A percentile compares a stretch with the other conserved stretches of the same genome.
phyloP scores from a whole-genome alignment of 192 early-diverging fungal species.

The Diversispora epigaea region DNA sequence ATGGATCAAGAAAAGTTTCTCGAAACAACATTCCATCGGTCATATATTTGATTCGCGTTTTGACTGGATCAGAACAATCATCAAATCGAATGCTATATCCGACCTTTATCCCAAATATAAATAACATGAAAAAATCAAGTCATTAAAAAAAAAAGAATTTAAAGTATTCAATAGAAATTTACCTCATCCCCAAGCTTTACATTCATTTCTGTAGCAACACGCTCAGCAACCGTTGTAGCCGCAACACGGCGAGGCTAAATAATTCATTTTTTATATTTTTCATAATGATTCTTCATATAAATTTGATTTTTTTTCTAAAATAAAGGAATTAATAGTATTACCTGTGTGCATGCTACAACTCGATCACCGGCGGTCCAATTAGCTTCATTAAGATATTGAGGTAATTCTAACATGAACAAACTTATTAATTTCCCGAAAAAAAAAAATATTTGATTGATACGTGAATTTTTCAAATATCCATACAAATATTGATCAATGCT shows the following conservation, averaged over 20 bases:
- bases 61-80: slow-evolving; percentile 53
- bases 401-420: slow-evolving; percentile 55
- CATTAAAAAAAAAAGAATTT: not conserved
- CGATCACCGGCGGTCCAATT: slow-evolving; percentile 65
- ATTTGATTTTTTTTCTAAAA: too few species aligned
- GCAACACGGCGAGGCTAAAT: slow-evolving; percentile 66
- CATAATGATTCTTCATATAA: too few species aligned
- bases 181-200: slow-evolving; percentile 64
- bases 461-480: not conserved
- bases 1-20: slow-evolving; percentile 81
- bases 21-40: slow-evolving; percentile 89
- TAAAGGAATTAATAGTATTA: slow-evolving; percentile 34
- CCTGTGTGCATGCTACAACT: slow-evolving; percentile 75
- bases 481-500: slow-evolving; percentile 10
- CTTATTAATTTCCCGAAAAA: not conserved
- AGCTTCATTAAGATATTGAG: slow-evolving; percentile 76
- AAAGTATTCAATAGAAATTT: not conserved
- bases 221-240: slow-evolving; percentile 68
- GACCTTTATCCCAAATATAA: slow-evolving; percentile 42
- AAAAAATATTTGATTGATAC: not conserved
- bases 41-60: slow-evolving; percentile 78
- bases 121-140: too few species aligned
- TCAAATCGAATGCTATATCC: slow-evolving; percentile 82
- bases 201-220: slow-evolving; percentile 76
- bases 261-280: too few species aligned